Evolutionary conservation across 1,284 basidiomycete species (phyloP), one percentile per base, ranked within the genome.

Genomic region (Fomitopsis pinicola): DNA sequence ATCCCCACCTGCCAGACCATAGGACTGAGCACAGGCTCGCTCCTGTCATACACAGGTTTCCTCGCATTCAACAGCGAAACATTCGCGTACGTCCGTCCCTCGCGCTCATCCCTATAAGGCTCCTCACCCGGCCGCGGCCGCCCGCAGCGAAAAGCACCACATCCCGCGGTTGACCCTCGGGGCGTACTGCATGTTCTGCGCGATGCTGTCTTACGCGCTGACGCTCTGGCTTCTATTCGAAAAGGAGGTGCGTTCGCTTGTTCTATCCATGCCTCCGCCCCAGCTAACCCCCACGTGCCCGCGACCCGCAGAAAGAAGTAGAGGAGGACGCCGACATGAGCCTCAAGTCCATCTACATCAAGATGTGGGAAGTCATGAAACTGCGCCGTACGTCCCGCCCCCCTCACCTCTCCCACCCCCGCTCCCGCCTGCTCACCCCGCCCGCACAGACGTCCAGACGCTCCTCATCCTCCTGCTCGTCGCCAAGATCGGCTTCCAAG

Each of bases 281-380:
- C 19, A 1, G 2, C 17, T 19, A 26, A 19, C 35, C 15, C 52
- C 33, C 6, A 36, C 33, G 19, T 10, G 19, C 17, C 12, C 35
- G 22, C n/a, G 17, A 3, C n/a, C 22, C 17, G n/a, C 19, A 54
- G 52, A 38, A 36, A 19, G 52, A 54, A 35, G 52, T 54, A 8
- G 52, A 38, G n/a, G 52, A 54, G 19, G 52, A 54, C 15, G 52
- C 35, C 28, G 52, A 54, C 36, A 54, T 54, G 52, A 54, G 52
- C 52, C 52, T 54, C 52, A 54, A 54, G 15, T 17, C 52, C 5
- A 54, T 54, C 35, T 54, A 54, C 52, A 2, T 38, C 52, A 54
- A 54, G 52, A 54, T 54, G 52, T 54, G 52, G 52, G 52, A 54
- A 19, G 28, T 54, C 19, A 54, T 54, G 52, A 54, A 54, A 35